A percentile compares a stretch with the other conserved stretches of the same genome.
Conservation (phyloP, 352 stramenopile genomes). For the Pythium dissotocum region DNA sequence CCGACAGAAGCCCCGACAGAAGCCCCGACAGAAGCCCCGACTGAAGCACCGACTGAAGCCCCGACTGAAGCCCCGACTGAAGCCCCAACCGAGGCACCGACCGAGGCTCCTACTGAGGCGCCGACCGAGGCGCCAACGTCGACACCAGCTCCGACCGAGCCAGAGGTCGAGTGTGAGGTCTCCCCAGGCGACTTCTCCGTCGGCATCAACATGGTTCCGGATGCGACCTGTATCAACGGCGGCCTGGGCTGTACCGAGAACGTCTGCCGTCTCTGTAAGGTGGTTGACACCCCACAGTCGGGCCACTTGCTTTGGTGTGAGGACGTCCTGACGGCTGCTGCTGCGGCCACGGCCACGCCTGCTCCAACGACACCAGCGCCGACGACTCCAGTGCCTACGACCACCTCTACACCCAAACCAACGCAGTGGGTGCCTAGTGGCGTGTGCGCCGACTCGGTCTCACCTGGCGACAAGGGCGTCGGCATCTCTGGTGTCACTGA, state of each 20-base stretch:
- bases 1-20: not conserved
- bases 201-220: slow-evolving; percentile 27
- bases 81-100: not conserved
- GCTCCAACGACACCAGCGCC: not conserved
- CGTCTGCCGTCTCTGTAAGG: slow-evolving; percentile 32
- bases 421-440: slow-evolving; percentile 8
- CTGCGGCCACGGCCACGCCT: not conserved
- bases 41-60: not conserved
- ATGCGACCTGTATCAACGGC: slow-evolving; percentile 24
- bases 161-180: slow-evolving; percentile 5
- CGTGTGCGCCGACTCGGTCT: slow-evolving; percentile 17
- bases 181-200: slow-evolving; percentile 21
- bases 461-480: slow-evolving; percentile 17
- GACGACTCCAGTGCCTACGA: not conserved
- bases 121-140: not conserved
- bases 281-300: slow-evolving; percentile 10
- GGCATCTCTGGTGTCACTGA: slow-evolving; percentile 24
- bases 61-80: not conserved
- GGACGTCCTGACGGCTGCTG: slow-evolving; percentile 9
- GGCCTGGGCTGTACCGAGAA: slow-evolving; percentile 30
- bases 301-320: slow-evolving; percentile 18
- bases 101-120: not conserved
- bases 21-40: slow-evolving; percentile 5
- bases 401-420: not conserved
- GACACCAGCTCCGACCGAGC: not conserved